Evolutionary conservation across 352 stramenopile genomes (phyloP).

Genomic region (Phytophthora boehmeriae): DNA sequence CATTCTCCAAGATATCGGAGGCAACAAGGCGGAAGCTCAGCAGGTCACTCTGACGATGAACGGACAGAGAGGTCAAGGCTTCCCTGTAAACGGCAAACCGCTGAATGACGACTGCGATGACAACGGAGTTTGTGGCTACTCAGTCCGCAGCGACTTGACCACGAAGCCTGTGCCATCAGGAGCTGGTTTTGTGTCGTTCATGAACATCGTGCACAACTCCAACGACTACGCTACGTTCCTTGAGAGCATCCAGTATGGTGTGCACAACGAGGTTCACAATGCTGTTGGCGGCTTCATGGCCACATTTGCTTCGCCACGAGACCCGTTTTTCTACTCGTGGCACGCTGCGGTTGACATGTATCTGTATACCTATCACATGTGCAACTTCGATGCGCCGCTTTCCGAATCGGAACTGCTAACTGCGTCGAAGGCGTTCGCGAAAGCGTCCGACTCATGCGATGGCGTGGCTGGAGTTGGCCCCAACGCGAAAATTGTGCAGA

Average conservation of each 20-base stretch:
- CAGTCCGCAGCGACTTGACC: slow-evolving; percentile 40
- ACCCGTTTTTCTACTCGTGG: slow-evolving; percentile 68
- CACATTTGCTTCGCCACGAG: slow-evolving; percentile 49
- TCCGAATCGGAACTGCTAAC: slow-evolving; percentile 38
- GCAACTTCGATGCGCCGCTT: slow-evolving; percentile 45
- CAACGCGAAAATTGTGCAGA: slow-evolving; percentile 39
- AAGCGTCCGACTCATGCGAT: slow-evolving; percentile 37
- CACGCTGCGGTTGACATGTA: slow-evolving; percentile 63
- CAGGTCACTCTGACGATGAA: slow-evolving; percentile 27
- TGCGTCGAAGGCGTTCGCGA: slow-evolving; percentile 44
- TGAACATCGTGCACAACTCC: slow-evolving; percentile 42
- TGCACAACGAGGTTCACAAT: slow-evolving; percentile 63
- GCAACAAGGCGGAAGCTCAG: slow-evolving; percentile 15
- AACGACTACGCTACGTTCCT: slow-evolving; percentile 58
- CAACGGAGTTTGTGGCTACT: slow-evolving; percentile 30
- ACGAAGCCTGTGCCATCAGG: slow-evolving; percentile 34
- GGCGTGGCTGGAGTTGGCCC: slow-evolving; percentile 37
- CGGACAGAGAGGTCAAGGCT: slow-evolving; percentile 30
- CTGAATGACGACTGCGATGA: slow-evolving; percentile 42
- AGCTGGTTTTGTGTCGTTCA: slow-evolving; percentile 46
- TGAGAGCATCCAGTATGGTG: slow-evolving; percentile 53
- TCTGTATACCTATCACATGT: slow-evolving; percentile 58
- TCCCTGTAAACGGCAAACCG: slow-evolving; percentile 28
- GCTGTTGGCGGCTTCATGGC: slow-evolving; percentile 48
- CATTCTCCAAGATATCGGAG: slow-evolving; percentile 53